Base-by-base conservation (phyloP, 768 basidiomycete species). In the Mycena alexandri region DNA sequence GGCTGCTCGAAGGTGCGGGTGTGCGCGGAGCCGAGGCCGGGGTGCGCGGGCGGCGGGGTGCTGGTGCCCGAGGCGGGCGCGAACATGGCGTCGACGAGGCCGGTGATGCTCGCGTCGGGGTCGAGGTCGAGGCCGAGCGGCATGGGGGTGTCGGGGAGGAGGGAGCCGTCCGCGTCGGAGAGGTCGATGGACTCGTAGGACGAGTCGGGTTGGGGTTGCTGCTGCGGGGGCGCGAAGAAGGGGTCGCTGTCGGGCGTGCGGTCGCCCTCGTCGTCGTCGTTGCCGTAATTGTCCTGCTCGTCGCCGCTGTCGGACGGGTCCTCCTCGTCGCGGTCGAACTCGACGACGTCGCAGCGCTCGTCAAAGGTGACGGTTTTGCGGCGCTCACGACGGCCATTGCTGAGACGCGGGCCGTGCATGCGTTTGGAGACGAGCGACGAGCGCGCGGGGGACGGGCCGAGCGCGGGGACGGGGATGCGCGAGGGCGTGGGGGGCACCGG, bases 331-430 rank as follows among this genome's bases (percentile, higher is more conserved):
- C 84, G 80, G 63, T 93, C 90, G 74, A 93, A 94, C 74, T 94
- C 93, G 34, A 94, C 77, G 13, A 96, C 93, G 67, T 95, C 93
- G 70, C 91, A 93, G 13, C 88, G 85, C 68, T 93, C 90, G 75
- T 90, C 86, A 64, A 92, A 96, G 1, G 88, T 92, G 29, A 96
- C 94, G 0, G 88, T 94, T 76, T 94, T 95, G 67, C 91, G 78
- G 33, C 87, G 84, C 71, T 87, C 86, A 22, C 87, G 84, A 29
- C 70, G 62, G 25, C 82, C 84, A 29, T 29, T 29, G 60, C 83
- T 87, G 5, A 86, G 79, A 34, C 93, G 90, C 6, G 93, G 93
- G 3, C 94, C 93, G 71, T 91, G 90, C 70, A 93, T 84, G 41
- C 92, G 86, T 69, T 87, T 87, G 1, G 89, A 90, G 29, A 92